Evolutionary conservation across 371 early-diverging fungal species (phyloP).

Genomic region (Mortierella sp.): DNA sequence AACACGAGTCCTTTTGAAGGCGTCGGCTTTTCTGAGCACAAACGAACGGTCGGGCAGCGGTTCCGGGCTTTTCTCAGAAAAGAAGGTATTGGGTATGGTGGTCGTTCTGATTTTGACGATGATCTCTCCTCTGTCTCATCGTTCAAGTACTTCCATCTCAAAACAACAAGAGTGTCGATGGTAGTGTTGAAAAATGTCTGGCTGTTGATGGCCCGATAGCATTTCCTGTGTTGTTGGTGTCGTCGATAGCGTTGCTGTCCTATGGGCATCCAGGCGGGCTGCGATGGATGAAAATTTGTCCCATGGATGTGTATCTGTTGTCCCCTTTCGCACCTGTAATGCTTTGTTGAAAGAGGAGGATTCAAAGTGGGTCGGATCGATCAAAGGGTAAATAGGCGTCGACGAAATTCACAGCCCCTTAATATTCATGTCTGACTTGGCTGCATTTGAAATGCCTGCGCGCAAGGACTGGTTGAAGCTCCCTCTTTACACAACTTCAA

Average conservation of each 20-base stretch:
- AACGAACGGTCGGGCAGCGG: neutral
- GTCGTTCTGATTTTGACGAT: neutral
- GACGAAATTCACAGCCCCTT: neutral
- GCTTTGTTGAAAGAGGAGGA: no score
- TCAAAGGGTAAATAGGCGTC: neutral
- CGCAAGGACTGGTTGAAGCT: no score
- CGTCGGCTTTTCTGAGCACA: neutral
- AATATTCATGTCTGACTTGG: no score
- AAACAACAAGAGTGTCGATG: neutral
- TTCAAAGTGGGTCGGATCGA: slow-evolving; percentile 20
- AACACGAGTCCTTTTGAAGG: neutral
- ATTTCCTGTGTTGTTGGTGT: neutral
- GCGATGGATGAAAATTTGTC: no score
- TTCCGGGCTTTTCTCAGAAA: neutral
- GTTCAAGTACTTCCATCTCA: neutral
- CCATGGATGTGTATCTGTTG: no score
- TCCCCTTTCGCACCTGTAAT: no score
- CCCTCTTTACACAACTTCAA: no score
- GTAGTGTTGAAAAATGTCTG: no score
- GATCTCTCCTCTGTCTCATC: slow-evolving; percentile 2
- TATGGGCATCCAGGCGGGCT: no score
- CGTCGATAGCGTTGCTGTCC: neutral
- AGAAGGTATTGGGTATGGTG: neutral
- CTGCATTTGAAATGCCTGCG: no score
- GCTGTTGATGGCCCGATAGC: neutral